Evolutionary conservation across 2,329 filamentous ascomycete genomes (phyloP).

Genomic region (Botrytis hyacinthi): DNA sequence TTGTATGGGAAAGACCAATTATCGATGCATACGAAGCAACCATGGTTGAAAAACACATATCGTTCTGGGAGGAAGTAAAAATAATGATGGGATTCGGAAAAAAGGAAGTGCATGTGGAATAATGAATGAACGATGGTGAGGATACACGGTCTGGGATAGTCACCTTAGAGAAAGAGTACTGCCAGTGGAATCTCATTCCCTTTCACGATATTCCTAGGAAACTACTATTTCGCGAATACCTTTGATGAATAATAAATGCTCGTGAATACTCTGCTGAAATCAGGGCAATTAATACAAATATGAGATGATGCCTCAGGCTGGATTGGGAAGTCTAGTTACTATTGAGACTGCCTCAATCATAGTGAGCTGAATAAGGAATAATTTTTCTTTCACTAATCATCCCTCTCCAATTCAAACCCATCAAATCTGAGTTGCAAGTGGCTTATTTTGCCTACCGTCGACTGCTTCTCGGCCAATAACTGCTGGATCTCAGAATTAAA

Average conservation of each 20-base stretch:
- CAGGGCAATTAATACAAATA: not conserved
- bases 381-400: not conserved
- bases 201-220: not conserved
- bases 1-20: constrained; percentile 39
- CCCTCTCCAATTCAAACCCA: not conserved
- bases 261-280: not conserved
- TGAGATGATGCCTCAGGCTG: not conserved
- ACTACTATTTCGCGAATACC: not conserved
- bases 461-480: not conserved
- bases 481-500: not conserved
- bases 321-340: not conserved
- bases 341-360: not conserved
- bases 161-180: not conserved
- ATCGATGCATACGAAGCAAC: constrained; percentile 34
- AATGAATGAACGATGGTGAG: constrained; percentile 22
- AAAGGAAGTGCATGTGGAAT: constrained; percentile 25
- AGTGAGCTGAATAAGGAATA: not conserved
- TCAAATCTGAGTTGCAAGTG: not conserved
- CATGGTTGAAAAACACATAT: constrained; percentile 24
- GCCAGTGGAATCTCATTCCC: not conserved
- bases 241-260: not conserved
- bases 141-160: not conserved
- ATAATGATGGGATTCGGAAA: constrained; percentile 30
- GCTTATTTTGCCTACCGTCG: not conserved
- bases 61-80: constrained; percentile 31